Percentiles rank a stretch among this genome's conserved stretches.
These are phyloP conservation scores for Coccomyxa sp. DNA, from an alignment of 139 green algal species.

Conservation along the genomic window DNA sequence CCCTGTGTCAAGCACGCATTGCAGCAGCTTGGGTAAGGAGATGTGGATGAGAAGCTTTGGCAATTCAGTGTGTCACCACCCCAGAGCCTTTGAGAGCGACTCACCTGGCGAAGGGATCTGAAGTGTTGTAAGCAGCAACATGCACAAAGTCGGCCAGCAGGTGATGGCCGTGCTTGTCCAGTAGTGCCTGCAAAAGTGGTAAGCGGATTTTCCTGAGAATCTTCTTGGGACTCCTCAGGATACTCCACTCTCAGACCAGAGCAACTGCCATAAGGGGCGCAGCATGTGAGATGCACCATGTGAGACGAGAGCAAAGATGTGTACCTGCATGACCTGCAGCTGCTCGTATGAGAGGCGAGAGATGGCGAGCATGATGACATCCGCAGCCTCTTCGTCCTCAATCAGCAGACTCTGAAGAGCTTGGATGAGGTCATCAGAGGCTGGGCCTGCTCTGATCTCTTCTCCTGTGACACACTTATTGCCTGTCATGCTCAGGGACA, in stretches of 20 bases:
- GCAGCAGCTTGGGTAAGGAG: too few species aligned
- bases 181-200: neutral
- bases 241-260: neutral
- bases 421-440: too few species aligned
- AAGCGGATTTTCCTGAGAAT: neutral
- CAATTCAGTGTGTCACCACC: too few species aligned
- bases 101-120: neutral
- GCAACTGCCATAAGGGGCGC: neutral
- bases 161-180: neutral
- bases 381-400: neutral
- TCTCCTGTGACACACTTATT: too few species aligned
- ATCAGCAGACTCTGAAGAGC: neutral
- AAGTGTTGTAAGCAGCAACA: neutral
- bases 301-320: neutral
- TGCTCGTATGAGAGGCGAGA: neutral
- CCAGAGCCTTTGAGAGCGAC: too few species aligned
- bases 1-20: too few species aligned
- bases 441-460: too few species aligned
- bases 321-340: neutral
- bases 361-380: neutral
- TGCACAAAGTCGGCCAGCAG: neutral
- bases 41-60: too few species aligned
- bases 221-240: neutral
- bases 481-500: too few species aligned
- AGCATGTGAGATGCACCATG: neutral